phyloP scores from a whole-genome alignment of 345 rosid genomes.

The Mercurialis annua region DNA sequence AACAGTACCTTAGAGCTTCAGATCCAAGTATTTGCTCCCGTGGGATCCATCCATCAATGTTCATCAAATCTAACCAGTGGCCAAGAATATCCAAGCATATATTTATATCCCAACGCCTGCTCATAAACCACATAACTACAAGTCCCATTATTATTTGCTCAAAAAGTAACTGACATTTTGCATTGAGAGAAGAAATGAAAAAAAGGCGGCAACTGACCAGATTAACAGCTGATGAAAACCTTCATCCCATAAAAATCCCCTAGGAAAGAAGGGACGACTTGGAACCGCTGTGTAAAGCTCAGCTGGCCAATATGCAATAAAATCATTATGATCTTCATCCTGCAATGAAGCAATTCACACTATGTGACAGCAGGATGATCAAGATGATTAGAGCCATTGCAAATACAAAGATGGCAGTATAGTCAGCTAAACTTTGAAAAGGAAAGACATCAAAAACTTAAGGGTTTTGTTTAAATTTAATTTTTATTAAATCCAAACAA shows the following conservation, averaged over 20 bases:
- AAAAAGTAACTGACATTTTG: conserved; percentile 2
- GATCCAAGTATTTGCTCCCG: conserved; percentile 89
- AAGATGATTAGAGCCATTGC: conserved; percentile 11
- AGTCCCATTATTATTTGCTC: not conserved
- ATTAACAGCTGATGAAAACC: conserved; percentile 89
- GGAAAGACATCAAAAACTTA: not conserved
- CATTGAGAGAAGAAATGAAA: conserved; percentile 10
- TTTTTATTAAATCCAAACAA: not conserved
- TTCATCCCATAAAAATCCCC: conserved; percentile 99
- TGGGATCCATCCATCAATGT: conserved; percentile 95
- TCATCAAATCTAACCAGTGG: conserved; percentile 94
- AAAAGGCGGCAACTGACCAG: conserved; percentile 50
- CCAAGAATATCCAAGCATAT: conserved; percentile 87
- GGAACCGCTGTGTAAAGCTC: conserved; percentile 96
- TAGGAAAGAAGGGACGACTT: conserved; percentile 80
- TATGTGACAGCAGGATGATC: conserved; percentile 34
- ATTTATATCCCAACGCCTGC: conserved; percentile 88
- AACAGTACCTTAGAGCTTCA: conserved; percentile 75
- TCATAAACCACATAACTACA: conserved; percentile 20
- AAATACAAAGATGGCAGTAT: not conserved
- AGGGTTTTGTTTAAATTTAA: not conserved
- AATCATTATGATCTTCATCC: conserved; percentile 43
- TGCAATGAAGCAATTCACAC: conserved; percentile 38
- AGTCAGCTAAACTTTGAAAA: not conserved
- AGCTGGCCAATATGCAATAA: conserved; percentile 85